phyloP scores from a whole-genome alignment of 495 filamentous ascomycete genomes.

The Parachaetomium inaequale region DNA sequence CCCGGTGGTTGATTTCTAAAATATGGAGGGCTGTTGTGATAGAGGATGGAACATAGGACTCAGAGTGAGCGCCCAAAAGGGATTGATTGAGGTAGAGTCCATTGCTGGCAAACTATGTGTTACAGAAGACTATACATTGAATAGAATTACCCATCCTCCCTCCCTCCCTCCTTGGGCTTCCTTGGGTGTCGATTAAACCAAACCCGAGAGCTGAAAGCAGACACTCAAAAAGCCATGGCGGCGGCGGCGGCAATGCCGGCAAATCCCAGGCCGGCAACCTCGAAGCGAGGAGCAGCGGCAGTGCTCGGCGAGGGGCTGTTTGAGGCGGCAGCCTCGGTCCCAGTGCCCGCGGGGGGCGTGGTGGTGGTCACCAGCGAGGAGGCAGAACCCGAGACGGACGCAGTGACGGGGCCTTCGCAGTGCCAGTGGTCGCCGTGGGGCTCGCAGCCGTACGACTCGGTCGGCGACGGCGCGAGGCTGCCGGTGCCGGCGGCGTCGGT shows the following conservation, averaged over 20 bases:
- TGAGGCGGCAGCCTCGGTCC: neutral
- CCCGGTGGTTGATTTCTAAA: too few relatives aligned
- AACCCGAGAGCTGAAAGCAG: too few relatives aligned
- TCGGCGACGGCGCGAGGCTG: conserved; percentile 33
- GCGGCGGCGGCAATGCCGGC: conserved; percentile 11
- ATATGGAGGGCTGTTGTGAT: too few relatives aligned
- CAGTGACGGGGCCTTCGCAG: conserved; percentile 32
- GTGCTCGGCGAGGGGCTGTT: neutral
- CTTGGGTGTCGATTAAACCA: neutral
- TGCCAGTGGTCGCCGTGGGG: conserved; percentile 43
- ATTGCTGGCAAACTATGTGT: neutral
- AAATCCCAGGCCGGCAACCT: conserved; percentile 15
- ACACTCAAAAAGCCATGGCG: conserved; percentile 16
- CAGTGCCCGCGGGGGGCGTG: neutral
- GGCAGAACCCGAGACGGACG: conserved; percentile 5
- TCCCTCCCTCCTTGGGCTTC: neutral
- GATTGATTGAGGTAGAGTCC: neutral
- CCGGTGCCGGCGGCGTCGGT: conserved; percentile 17
- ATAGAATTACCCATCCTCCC: neutral
- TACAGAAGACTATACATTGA: neutral
- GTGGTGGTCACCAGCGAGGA: neutral
- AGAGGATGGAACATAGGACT: too few relatives aligned
- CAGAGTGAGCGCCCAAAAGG: neutral
- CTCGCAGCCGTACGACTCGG: conserved; percentile 37
- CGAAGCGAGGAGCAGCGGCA: conserved; percentile 3